Conservation (phyloP, 768 basidiomycete species). For the Mrakia gelida region DNA sequence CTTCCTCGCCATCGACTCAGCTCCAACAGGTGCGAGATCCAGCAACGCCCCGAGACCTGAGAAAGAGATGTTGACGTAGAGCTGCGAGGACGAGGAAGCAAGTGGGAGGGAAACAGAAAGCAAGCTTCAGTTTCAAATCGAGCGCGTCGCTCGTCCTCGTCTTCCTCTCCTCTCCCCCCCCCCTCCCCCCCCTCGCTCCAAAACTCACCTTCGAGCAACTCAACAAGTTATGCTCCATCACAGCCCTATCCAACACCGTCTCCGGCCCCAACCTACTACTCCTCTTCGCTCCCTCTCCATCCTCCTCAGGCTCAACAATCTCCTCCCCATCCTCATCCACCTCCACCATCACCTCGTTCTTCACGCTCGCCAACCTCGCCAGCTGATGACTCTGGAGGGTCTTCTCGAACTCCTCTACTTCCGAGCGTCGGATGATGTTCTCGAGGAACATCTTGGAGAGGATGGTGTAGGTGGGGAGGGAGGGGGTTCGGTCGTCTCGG, state of each 20-base stretch:
- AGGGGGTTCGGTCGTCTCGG: slow-evolving; percentile 81
- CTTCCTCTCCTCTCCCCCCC: too few species aligned
- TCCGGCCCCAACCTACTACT: slow-evolving; percentile 72
- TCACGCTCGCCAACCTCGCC: slow-evolving; percentile 54
- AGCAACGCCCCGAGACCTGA: slow-evolving; percentile 84
- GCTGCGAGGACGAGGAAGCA: slow-evolving; percentile 33
- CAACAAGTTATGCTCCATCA: slow-evolving; percentile 97
- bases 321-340: slow-evolving; percentile 51
- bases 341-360: slow-evolving; percentile 45
- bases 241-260: slow-evolving; percentile 92
- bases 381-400: slow-evolving; percentile 88
- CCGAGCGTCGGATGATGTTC: slow-evolving; percentile 83
- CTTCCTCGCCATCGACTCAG: slow-evolving; percentile 93
- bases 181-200: too few species aligned
- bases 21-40: slow-evolving; percentile 83
- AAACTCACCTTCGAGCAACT: slow-evolving; percentile 76
- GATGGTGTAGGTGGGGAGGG: slow-evolving; percentile 79
- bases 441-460: slow-evolving; percentile 98
- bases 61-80: slow-evolving; percentile 97
- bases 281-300: slow-evolving; percentile 51
- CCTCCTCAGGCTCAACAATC: slow-evolving; percentile 54
- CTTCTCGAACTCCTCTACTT: slow-evolving; percentile 83
- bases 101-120: background rate
- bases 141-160: background rate
- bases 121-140: background rate